These are phyloP conservation scores for Prillingera fragicola DNA, from an alignment of 1,284 basidiomycete genomes.

Conservation along the genomic window DNA sequence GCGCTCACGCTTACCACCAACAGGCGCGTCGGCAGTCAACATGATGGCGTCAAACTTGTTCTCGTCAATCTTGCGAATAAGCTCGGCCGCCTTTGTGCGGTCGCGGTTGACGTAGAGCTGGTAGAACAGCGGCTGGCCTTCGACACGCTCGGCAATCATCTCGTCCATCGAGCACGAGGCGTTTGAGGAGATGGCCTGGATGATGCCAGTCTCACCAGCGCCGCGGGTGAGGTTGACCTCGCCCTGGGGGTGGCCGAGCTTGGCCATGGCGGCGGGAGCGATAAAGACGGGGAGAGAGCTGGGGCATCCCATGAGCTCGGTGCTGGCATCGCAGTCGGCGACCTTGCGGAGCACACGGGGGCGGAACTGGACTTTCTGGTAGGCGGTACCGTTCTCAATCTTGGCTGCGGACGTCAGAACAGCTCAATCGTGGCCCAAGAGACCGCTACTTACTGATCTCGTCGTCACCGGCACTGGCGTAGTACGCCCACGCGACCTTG, in stretches of 20 bases:
- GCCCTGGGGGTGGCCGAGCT: constrained; percentile 80
- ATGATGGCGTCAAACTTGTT: constrained; percentile 68
- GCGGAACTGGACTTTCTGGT: constrained; percentile 72
- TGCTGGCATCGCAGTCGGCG: constrained; percentile 64
- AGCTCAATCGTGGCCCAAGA: not conserved
- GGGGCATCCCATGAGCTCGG: constrained; percentile 66
- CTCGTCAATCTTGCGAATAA: constrained; percentile 64
- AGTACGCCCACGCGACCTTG: constrained; percentile 72
- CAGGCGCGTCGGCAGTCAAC: constrained; percentile 82
- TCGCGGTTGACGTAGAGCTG: constrained; percentile 77
- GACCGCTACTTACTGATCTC: constrained; percentile 58
- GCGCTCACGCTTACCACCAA: constrained; percentile 76
- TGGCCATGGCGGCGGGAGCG: constrained; percentile 77
- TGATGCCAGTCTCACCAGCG: constrained; percentile 63
- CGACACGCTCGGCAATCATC: constrained; percentile 48
- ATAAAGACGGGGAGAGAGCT: constrained; percentile 79
- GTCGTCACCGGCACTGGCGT: constrained; percentile 74
- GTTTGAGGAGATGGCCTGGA: constrained; percentile 83
- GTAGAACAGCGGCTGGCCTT: constrained; percentile 71
- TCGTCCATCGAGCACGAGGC: constrained; percentile 66
- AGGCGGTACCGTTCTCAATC: constrained; percentile 65
- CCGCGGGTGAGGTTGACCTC: constrained; percentile 78
- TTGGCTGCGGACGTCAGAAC: constrained; percentile 31
- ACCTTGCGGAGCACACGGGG: constrained; percentile 71
- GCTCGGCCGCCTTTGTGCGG: constrained; percentile 62